These are phyloP conservation scores for Cardamine chenopodiifolia DNA, from an alignment of 345 rosid genomes.

Conservation along the genomic window DNA sequence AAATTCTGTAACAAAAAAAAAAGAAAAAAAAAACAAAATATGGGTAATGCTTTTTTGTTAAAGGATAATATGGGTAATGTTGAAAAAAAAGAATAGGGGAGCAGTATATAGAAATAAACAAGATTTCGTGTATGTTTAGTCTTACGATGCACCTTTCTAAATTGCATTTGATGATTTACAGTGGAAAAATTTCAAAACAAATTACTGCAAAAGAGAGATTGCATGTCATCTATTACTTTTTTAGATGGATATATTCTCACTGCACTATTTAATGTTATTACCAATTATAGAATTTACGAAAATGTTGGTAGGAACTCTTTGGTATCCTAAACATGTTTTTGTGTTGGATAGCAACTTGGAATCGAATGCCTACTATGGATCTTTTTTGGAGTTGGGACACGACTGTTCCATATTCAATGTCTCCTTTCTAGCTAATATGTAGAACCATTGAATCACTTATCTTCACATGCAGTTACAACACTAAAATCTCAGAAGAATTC, in stretches of 20 bases:
- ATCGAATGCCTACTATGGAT: too few species aligned
- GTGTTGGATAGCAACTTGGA: not conserved
- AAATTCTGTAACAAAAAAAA: not conserved
- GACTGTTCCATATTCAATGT: not conserved
- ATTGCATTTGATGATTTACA: too few species aligned
- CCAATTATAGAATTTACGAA: too few species aligned
- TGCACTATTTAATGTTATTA: too few species aligned
- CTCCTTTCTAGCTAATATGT: not conserved
- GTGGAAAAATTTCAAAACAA: not conserved
- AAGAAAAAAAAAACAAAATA: not conserved
- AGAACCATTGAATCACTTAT: not conserved
- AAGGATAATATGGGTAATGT: not conserved
- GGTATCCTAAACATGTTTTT: too few species aligned
- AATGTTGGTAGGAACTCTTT: too few species aligned
- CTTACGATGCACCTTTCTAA: too few species aligned
- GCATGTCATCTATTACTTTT: not conserved
- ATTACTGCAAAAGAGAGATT: not conserved
- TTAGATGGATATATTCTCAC: too few species aligned
- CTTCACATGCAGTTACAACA: not conserved
- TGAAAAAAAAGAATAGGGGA: not conserved
- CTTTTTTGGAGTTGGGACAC: too few species aligned
- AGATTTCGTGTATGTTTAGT: not conserved
- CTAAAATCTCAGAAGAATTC: not conserved
- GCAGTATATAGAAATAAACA: not conserved
- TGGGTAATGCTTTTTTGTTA: too few species aligned